These are phyloP conservation scores for Xylaria sp. DNA, from an alignment of 2,329 filamentous ascomycete genomes.

Conservation along the genomic window DNA sequence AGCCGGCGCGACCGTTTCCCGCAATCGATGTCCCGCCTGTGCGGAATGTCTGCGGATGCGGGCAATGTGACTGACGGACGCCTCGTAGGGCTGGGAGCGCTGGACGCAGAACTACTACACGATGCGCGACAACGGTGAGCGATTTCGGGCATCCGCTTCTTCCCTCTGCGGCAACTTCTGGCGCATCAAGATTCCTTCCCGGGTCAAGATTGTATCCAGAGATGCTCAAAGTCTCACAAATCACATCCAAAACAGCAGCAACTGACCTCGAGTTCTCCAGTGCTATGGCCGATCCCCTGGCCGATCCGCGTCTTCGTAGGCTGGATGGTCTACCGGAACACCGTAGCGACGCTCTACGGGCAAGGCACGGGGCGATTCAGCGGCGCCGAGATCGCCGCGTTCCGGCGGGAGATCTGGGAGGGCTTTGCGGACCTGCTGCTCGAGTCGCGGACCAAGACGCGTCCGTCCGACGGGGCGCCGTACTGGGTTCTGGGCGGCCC, in stretches of 20 bases:
- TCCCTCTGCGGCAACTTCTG: no score
- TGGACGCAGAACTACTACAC: constrained; percentile 65
- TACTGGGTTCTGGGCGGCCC: constrained; percentile 64
- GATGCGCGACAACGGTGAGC: constrained; percentile 55
- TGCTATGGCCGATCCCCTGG: constrained; percentile 56
- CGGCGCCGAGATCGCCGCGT: constrained; percentile 52
- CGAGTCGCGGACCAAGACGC: constrained; percentile 35
- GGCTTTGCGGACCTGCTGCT: constrained; percentile 53
- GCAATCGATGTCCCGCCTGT: no score
- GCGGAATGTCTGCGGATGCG: background rate
- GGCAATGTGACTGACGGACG: background rate
- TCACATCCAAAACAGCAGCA: no score
- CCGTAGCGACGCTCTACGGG: constrained; percentile 53
- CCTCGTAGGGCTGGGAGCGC: constrained; percentile 52
- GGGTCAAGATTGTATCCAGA: no score
- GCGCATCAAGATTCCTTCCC: no score
- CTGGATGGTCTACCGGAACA: constrained; percentile 52
- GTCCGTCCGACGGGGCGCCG: constrained; percentile 36
- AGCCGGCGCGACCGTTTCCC: no score
- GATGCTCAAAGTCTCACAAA: no score
- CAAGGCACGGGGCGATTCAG: constrained; percentile 62
- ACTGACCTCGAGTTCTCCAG: constrained; percentile 3
- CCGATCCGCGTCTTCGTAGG: constrained; percentile 58
- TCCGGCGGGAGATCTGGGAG: constrained; percentile 60
- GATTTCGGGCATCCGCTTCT: no score